Conservation (phyloP, 768 basidiomycete genomes). For the Amanita muscaria region DNA sequence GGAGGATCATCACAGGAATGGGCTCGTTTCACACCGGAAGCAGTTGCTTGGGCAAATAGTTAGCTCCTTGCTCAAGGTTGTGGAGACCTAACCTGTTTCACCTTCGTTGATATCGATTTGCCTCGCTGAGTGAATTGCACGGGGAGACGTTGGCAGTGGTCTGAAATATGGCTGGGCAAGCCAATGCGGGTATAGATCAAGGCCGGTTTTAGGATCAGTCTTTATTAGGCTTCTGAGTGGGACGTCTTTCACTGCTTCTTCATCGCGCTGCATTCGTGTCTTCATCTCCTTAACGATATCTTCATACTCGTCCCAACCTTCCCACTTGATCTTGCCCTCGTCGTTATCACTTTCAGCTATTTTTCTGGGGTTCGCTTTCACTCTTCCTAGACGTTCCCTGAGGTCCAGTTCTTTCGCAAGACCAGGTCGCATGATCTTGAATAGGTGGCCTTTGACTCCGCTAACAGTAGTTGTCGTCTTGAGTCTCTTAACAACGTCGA, state of each 20-base stretch:
- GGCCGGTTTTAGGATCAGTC: constrained; percentile 26
- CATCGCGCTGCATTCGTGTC: constrained; percentile 49
- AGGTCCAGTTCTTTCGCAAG: constrained; percentile 60
- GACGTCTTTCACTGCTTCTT: constrained; percentile 23
- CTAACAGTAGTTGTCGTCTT: constrained; percentile 64
- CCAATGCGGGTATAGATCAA: constrained; percentile 35
- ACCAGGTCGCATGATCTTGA: constrained; percentile 83
- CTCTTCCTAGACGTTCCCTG: constrained; percentile 58
- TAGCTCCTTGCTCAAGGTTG: no score
- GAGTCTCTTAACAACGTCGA: constrained; percentile 64
- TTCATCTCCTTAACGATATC: constrained; percentile 54
- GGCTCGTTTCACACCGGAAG: no score
- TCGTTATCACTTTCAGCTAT: neutral
- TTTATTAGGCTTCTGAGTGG: constrained; percentile 23
- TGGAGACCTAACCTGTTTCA: no score
- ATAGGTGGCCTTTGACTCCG: constrained; percentile 87
- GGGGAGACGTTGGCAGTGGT: no score
- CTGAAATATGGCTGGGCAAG: constrained; percentile 59
- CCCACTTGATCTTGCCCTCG: constrained; percentile 12
- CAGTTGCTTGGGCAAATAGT: no score
- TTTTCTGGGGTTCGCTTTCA: constrained; percentile 22
- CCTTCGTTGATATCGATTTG: no score
- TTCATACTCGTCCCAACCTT: constrained; percentile 36
- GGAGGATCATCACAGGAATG: no score
- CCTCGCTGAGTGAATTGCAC: no score